phyloP scores from a whole-genome alignment of 257 asterid species.

The Ilex aquifolium region DNA sequence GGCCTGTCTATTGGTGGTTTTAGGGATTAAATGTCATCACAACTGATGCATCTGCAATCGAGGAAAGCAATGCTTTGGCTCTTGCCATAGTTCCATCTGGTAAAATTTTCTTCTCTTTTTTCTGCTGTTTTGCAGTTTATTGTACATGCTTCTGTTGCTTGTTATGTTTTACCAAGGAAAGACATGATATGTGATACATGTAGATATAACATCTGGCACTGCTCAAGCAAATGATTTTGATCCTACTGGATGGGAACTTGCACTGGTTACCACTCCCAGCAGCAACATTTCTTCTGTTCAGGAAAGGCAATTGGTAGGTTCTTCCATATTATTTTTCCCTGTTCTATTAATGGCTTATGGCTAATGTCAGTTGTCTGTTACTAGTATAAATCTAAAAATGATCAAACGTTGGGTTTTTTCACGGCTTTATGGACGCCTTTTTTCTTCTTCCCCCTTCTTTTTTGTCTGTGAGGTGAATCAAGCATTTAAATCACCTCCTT shows the following conservation, averaged over 20 bases:
- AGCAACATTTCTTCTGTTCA: slow-evolving; percentile 65
- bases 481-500: no score
- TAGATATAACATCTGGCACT: slow-evolving; percentile 52
- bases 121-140: slow-evolving; percentile 1
- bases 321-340: background rate
- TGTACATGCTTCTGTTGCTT: background rate
- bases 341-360: background rate
- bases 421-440: no score
- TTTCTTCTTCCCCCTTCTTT: no score
- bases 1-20: slow-evolving; percentile 9
- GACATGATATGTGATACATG: slow-evolving; percentile 8
- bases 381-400: no score
- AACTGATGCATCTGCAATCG: slow-evolving; percentile 53
- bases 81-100: slow-evolving; percentile 90
- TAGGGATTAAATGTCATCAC: slow-evolving; percentile 71
- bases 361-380: no score
- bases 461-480: no score
- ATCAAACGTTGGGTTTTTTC: no score
- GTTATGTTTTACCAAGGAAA: slow-evolving; percentile 3
- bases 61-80: slow-evolving; percentile 89
- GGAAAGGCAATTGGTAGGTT: slow-evolving; percentile 87
- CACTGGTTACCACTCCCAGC: slow-evolving; percentile 87
- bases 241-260: slow-evolving; percentile 98
- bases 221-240: slow-evolving; percentile 52
- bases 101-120: slow-evolving; percentile 13